These are phyloP conservation scores for Persicaria maculosa DNA, from an alignment of 148 eudicot species.

Conservation along the genomic window DNA sequence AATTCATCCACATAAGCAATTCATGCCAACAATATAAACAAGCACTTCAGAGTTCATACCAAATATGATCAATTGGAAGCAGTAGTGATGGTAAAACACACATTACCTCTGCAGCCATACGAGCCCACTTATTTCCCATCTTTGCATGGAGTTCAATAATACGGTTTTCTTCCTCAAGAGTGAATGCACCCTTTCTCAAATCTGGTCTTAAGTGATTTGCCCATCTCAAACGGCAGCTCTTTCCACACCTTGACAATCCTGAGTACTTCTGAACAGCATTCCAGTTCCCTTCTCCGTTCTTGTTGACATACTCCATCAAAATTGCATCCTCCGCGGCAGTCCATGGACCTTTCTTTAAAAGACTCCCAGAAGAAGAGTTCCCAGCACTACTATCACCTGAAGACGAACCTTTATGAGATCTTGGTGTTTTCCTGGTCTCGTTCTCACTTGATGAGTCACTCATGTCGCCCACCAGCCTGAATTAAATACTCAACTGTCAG, in stretches of 20 bases:
- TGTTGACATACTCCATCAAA: constrained; percentile 65
- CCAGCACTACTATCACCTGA: constrained; percentile 43
- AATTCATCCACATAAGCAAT: neutral
- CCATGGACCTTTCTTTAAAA: constrained; percentile 91
- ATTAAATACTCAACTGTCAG: constrained; percentile 10
- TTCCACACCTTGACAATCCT: constrained; percentile 85
- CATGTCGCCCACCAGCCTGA: constrained; percentile 23
- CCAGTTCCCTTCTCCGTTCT: constrained; percentile 95
- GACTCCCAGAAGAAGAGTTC: constrained; percentile 24
- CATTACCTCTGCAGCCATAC: constrained; percentile 82
- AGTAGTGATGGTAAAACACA: constrained; percentile 4
- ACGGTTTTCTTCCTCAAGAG: constrained; percentile 65
- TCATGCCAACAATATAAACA: neutral
- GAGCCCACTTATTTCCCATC: constrained; percentile 98
- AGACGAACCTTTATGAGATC: constrained; percentile 41
- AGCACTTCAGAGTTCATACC: neutral
- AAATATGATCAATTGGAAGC: neutral
- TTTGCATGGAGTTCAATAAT: constrained; percentile 85
- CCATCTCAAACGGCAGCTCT: constrained; percentile 94
- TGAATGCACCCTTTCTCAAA: constrained; percentile 77
- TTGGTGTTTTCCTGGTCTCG: constrained; percentile 46
- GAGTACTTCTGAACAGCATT: constrained; percentile 85
- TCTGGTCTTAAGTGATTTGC: constrained; percentile 92
- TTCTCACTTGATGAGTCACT: constrained; percentile 51
- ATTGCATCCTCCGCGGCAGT: constrained; percentile 83